Percentiles rank a stretch among this genome's conserved stretches.
These are phyloP conservation scores for Kalmusia sp. DNA, from an alignment of 2,329 filamentous ascomycete species.

Conservation along the genomic window DNA sequence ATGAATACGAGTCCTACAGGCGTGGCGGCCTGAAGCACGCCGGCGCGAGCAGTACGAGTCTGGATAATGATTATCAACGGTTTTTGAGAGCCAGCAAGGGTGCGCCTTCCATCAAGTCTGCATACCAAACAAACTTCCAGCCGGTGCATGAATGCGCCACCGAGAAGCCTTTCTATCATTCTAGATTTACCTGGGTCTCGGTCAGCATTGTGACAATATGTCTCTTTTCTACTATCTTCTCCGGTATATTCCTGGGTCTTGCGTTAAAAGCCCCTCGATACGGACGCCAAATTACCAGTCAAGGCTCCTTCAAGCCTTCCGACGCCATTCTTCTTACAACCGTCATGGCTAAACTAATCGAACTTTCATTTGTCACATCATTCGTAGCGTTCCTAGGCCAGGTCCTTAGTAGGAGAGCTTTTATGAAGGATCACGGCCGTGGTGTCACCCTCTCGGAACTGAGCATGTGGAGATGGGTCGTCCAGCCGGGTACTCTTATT, in stretches of 20 bases:
- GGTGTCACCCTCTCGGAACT: slow-evolving; percentile 79
- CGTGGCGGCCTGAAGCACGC: slow-evolving; percentile 29
- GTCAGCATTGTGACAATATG: slow-evolving; percentile 54
- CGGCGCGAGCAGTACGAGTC: slow-evolving; percentile 23
- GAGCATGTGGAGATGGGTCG: slow-evolving; percentile 75
- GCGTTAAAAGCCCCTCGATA: slow-evolving; percentile 70
- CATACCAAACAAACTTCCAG: slow-evolving; percentile 45
- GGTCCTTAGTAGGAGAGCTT: slow-evolving; percentile 72
- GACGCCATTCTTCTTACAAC: slow-evolving; percentile 73
- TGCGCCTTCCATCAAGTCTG: slow-evolving; percentile 42
- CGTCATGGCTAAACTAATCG: slow-evolving; percentile 76
- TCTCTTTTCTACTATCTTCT: slow-evolving; percentile 69
- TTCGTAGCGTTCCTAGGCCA: slow-evolving; percentile 80
- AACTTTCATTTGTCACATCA: slow-evolving; percentile 78
- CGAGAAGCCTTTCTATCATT: slow-evolving; percentile 46
- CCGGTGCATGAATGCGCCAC: slow-evolving; percentile 47
- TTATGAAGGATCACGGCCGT: slow-evolving; percentile 61
- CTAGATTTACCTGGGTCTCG: slow-evolving; percentile 57
- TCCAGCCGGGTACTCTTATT: slow-evolving; percentile 71
- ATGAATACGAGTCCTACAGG: slow-evolving; percentile 37
- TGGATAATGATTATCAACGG: slow-evolving; percentile 36
- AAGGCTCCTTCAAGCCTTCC: slow-evolving; percentile 62
- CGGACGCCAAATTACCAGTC: slow-evolving; percentile 62
- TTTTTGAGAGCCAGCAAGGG: slow-evolving; percentile 32
- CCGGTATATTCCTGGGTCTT: slow-evolving; percentile 70